A percentile compares a stretch with the other conserved stretches of the same genome.
phyloP scores from a whole-genome alignment of 164 flowering plant species.

The Aristolochia fimbriata region DNA sequence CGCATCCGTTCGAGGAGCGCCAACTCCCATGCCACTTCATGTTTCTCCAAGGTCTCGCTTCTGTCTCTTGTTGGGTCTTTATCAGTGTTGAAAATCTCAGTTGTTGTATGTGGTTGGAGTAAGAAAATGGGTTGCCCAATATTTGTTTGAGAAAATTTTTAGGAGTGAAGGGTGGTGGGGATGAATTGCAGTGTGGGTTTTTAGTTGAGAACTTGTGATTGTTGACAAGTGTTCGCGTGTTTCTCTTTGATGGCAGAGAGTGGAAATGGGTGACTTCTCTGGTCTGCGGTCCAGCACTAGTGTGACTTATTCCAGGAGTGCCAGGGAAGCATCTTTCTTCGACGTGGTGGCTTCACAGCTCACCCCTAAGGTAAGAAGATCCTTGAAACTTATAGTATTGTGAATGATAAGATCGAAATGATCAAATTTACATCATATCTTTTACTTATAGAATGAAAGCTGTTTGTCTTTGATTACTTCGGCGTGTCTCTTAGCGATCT shows the following conservation, averaged over 20 bases:
- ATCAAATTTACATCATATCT: too few relatives aligned
- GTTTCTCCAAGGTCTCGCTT: conserved; percentile 51
- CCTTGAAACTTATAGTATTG: neutral
- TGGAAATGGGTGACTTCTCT: conserved; percentile 61
- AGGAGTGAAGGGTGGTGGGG: neutral
- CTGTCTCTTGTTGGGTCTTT: neutral
- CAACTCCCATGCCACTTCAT: conserved; percentile 50
- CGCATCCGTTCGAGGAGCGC: conserved; percentile 49
- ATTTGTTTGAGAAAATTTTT: neutral
- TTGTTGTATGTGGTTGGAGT: neutral
- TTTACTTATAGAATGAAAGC: too few relatives aligned
- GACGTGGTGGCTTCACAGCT: conserved; percentile 72
- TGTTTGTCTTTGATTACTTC: too few relatives aligned
- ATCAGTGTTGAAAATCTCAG: neutral
- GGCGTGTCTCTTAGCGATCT: too few relatives aligned
- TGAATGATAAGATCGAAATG: too few relatives aligned
- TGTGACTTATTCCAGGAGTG: conserved; percentile 39
- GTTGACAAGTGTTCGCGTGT: neutral
- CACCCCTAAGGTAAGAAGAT: conserved; percentile 43
- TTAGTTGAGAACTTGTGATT: too few relatives aligned
- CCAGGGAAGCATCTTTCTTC: conserved; percentile 52
- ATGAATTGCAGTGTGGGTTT: too few relatives aligned
- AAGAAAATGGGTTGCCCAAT: too few relatives aligned
- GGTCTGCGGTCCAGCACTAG: conserved; percentile 57
- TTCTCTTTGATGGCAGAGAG: conserved; percentile 32